Percentiles rank a stretch among this genome's conserved stretches.
Evolutionary conservation across 2,329 filamentous ascomycete genomes (phyloP).

Genomic region (Capronia epimyces): DNA sequence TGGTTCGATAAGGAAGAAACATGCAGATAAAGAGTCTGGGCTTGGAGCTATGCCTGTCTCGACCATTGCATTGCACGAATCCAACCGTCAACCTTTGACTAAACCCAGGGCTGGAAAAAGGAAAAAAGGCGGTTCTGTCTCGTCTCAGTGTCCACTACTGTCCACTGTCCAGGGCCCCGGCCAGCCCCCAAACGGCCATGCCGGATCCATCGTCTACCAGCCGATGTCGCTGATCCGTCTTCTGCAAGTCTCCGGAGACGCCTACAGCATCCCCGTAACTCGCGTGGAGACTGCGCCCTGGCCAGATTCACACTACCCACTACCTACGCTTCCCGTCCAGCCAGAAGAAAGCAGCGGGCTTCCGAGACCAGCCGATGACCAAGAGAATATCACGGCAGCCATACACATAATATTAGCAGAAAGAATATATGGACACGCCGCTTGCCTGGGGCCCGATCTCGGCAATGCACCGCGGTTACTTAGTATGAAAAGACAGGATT

Average conservation of each 20-base stretch:
- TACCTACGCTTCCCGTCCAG: background rate
- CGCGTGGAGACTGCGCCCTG: background rate
- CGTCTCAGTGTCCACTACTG: too few species aligned
- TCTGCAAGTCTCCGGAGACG: too few species aligned
- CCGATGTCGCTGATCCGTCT: constrained; percentile 20
- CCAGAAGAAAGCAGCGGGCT: constrained; percentile 8
- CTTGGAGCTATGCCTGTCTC: background rate
- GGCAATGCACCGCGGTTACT: too few species aligned
- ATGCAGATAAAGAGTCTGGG: background rate
- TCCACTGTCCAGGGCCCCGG: too few species aligned
- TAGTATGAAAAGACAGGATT: too few species aligned
- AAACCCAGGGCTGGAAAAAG: background rate
- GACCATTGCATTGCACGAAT: constrained; percentile 3
- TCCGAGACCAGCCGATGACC: background rate
- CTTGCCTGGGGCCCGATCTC: too few species aligned
- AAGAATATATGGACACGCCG: too few species aligned
- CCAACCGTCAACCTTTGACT: background rate
- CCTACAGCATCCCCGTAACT: background rate
- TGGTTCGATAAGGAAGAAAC: constrained; percentile 22
- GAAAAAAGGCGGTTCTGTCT: too few species aligned
- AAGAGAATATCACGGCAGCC: too few species aligned
- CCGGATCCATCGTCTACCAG: background rate
- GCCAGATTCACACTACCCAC: background rate
- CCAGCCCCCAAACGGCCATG: too few species aligned
- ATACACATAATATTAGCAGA: too few species aligned